Percentiles rank a stretch among this genome's conserved stretches.
Conservation (phyloP, 805 yeast genomes). For the Wickerhamomyces subpelliculosus region DNA sequence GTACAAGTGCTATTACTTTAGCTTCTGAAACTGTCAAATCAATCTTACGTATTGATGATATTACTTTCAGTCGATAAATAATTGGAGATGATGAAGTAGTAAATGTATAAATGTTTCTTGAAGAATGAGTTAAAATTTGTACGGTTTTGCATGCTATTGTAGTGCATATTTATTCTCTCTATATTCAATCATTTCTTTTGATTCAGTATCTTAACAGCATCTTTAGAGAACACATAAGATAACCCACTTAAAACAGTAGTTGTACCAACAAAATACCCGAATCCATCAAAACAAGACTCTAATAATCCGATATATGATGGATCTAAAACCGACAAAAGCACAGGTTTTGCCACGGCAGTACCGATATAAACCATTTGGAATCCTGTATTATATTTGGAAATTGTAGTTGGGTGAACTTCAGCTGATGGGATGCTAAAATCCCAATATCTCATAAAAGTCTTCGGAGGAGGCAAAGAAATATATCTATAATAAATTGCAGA, state of each 20-base stretch:
- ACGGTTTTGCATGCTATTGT: neutral
- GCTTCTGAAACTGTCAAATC: conserved; percentile 97
- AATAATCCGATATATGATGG: conserved; percentile 20
- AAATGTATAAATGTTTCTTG: neutral
- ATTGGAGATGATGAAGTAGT: neutral
- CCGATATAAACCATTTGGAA: conserved; percentile 90
- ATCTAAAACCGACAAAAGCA: conserved; percentile 29
- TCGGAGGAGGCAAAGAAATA: conserved; percentile 67
- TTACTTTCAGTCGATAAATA: conserved; percentile 74
- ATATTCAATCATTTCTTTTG: no score
- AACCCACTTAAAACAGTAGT: conserved; percentile 78
- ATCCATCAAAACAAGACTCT: conserved; percentile 22
- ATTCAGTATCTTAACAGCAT: conserved; percentile 54
- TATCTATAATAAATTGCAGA: conserved; percentile 71
- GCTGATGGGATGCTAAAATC: conserved; percentile 79
- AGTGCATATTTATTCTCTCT: neutral
- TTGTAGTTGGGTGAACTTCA: conserved; percentile 78
- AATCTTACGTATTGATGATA: conserved; percentile 93
- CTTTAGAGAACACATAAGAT: conserved; percentile 63
- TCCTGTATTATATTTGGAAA: conserved; percentile 85
- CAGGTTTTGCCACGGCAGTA: conserved; percentile 49
- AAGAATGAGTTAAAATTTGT: neutral
- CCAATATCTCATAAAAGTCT: conserved; percentile 63
- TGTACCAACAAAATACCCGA: conserved; percentile 51
- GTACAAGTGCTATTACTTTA: conserved; percentile 86